phyloP scores from a whole-genome alignment of 2,329 filamentous ascomycete genomes.

The Colletotrichum siamense region DNA sequence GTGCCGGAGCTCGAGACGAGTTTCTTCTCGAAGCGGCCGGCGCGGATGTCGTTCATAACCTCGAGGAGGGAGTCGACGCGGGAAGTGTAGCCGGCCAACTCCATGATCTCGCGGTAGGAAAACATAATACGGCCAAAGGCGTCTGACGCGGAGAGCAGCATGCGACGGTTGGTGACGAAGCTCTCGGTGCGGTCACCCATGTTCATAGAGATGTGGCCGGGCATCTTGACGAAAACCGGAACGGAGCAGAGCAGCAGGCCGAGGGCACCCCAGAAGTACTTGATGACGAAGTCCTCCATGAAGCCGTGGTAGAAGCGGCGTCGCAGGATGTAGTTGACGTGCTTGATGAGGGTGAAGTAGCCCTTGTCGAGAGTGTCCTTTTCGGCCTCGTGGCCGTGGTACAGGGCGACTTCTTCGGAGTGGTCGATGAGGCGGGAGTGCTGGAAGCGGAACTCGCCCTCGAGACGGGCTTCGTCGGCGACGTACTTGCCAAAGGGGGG shows the following conservation, averaged over 20 bases:
- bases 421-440: slow-evolving; percentile 96
- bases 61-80: slow-evolving; percentile 88
- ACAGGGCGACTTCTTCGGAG: slow-evolving; percentile 92
- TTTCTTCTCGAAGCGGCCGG: slow-evolving; percentile 94
- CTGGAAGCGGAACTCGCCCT: slow-evolving; percentile 96
- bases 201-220: slow-evolving; percentile 66
- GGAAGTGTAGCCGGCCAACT: slow-evolving; percentile 93
- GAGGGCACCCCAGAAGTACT: slow-evolving; percentile 97
- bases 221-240: slow-evolving; percentile 94
- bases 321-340: slow-evolving; percentile 94
- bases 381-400: slow-evolving; percentile 89
- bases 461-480: slow-evolving; percentile 90
- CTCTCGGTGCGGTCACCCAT: slow-evolving; percentile 77
- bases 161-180: slow-evolving; percentile 92
- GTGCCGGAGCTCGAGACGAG: slow-evolving; percentile 88
- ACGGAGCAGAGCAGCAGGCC: slow-evolving; percentile 92
- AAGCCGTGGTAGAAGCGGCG: slow-evolving; percentile 96
- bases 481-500: slow-evolving; percentile 98
- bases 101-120: slow-evolving; percentile 96
- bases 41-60: slow-evolving; percentile 92
- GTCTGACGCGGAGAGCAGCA: slow-evolving; percentile 92
- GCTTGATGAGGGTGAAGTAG: slow-evolving; percentile 98
- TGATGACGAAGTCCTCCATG: slow-evolving; percentile 99
- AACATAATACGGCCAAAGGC: slow-evolving; percentile 97
- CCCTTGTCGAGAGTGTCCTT: slow-evolving; percentile 97